These are phyloP conservation scores for Taxawa tesnikishii DNA, from an alignment of 2,329 filamentous ascomycete genomes.

Conservation along the genomic window DNA sequence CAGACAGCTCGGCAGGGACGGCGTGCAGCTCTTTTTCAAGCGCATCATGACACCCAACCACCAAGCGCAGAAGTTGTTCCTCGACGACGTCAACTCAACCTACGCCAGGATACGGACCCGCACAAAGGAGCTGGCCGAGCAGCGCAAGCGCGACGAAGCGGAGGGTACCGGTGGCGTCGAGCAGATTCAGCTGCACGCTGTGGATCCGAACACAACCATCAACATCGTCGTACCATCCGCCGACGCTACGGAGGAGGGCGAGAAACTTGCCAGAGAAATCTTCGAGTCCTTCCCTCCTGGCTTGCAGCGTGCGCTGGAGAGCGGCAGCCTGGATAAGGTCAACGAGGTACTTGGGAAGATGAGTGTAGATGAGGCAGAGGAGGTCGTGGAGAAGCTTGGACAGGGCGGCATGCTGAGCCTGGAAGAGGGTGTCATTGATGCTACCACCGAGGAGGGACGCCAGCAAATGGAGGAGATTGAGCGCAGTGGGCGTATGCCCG, in stretches of 20 bases:
- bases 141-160: conserved; percentile 34
- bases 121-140: conserved; percentile 57
- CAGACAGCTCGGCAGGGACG: conserved; percentile 74
- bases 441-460: conserved; percentile 39
- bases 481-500: conserved; percentile 68
- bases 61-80: conserved; percentile 81
- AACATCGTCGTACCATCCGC: conserved; percentile 72
- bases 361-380: conserved; percentile 78
- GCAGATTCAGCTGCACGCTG: conserved; percentile 94
- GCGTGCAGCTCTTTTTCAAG: conserved; percentile 89
- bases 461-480: conserved; percentile 24
- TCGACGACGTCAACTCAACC: conserved; percentile 82
- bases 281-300: conserved; percentile 77
- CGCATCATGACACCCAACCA: conserved; percentile 82
- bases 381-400: conserved; percentile 67
- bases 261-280: conserved; percentile 54
- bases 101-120: conserved; percentile 72
- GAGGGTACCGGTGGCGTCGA: conserved; percentile 58
- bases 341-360: conserved; percentile 81
- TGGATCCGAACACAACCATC: conserved; percentile 87
- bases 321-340: conserved; percentile 78
- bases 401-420: conserved; percentile 82
- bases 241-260: conserved; percentile 48
- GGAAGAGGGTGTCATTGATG: conserved; percentile 89
- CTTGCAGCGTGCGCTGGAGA: conserved; percentile 70